Percentiles rank a stretch among this genome's conserved stretches.
phyloP scores from a whole-genome alignment of 352 stramenopile genomes.

The Phytophthora constricta region DNA sequence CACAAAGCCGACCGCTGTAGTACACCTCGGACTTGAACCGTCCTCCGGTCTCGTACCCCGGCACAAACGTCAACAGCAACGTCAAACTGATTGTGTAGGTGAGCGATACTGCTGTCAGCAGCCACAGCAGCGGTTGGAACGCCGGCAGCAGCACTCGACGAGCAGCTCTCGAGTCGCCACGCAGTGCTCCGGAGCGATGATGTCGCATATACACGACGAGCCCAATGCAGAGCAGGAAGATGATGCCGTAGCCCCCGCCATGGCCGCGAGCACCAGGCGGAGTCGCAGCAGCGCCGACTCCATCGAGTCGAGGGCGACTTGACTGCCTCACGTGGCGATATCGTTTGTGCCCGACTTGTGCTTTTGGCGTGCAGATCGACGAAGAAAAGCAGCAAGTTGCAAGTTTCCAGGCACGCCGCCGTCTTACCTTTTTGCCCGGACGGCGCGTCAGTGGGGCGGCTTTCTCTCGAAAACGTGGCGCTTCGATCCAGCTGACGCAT shows the following conservation, averaged over 20 bases:
- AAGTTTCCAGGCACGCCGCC: too few species aligned
- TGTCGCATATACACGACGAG: constrained; percentile 63
- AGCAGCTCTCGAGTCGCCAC: constrained; percentile 57
- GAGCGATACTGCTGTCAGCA: constrained; percentile 44
- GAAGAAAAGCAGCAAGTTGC: too few species aligned
- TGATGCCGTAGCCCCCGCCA: constrained; percentile 47
- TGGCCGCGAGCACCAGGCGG: constrained; percentile 38
- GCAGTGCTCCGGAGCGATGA: constrained; percentile 55
- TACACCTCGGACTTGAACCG: constrained; percentile 45
- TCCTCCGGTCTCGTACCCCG: constrained; percentile 8
- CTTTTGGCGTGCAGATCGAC: constrained; percentile 4
- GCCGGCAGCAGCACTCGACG: constrained; percentile 71
- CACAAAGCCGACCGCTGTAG: constrained; percentile 66
- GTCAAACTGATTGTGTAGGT: constrained; percentile 42
- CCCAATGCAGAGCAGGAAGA: constrained; percentile 49
- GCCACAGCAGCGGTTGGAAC: constrained; percentile 74
- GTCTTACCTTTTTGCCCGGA: background rate
- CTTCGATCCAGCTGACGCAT: background rate
- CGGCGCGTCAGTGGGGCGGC: too few species aligned
- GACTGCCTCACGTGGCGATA: background rate
- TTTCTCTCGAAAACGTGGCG: background rate
- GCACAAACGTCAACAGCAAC: constrained; percentile 22
- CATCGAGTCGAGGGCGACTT: constrained; percentile 17
- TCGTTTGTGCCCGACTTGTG: constrained; percentile 16
- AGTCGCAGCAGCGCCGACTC: constrained; percentile 21